Base-by-base conservation (phyloP, 768 basidiomycete genomes). In the Amanita pseudoporphyria region DNA sequence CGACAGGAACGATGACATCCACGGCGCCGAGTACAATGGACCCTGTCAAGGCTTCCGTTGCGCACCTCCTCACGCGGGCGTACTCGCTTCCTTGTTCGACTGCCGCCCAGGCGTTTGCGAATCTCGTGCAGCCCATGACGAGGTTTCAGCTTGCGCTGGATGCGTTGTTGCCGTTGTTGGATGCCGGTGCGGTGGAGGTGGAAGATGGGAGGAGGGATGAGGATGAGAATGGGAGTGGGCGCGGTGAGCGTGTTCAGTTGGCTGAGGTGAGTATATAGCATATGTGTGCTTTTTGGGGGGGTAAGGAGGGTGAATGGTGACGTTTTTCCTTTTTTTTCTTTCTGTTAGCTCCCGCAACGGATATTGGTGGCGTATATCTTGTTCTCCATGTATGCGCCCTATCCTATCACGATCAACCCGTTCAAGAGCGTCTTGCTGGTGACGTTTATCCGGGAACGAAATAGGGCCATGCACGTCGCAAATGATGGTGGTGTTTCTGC, bases 131-230 rank as follows among this genome's bases (percentile, higher is more conserved):
- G 62, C 81, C 81, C 18, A 79, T 77, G 45, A 75, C 82, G 66
- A 78, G 85, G 54, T 89, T 89, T 66, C 85, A 87, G 72, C 76
- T 88, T 65, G 86, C 86, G 60, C 77, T 89, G 57, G 86, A 89
- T 70, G 82, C 81, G 69, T 68, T 89, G 61, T 70, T 89, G 63
- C 86, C 86, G 12, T 68, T 85, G 57, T 74, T 88, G 58, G 82
- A 77, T 60, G 65, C 69, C 7, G 72, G 58, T 62, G 68, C 68
- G 53, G 40, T 50, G 9, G 49, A 41, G n/a, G 24, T 24, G 18
- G 40, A n/a, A 28, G 31, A 37, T 12, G 16, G 31, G 26, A 14
- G 21, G 21, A 31, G 35, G 1, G 21, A 24, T 35, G 45, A 14
- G 16, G 12, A 12, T 9, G 22, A 12, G 35, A 21, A 3, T 0